Evolutionary conservation across 345 rosid species (phyloP), one percentile per base, ranked within the genome.

Genomic region (Raphanus raphanistrum): DNA sequence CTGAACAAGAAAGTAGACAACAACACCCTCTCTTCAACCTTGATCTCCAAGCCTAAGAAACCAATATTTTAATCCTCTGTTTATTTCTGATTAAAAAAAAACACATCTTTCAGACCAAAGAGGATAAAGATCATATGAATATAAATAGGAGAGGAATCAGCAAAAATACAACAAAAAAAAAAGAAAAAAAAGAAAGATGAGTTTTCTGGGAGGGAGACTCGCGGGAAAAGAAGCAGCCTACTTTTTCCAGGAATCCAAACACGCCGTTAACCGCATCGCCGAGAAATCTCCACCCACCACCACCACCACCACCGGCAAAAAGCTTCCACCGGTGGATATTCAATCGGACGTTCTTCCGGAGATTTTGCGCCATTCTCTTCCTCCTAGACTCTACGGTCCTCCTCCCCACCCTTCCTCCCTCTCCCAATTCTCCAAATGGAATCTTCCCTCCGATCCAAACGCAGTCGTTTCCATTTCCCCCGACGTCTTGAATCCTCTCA

Each of bases 171-270:
- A 50, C 57, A 31, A 75, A 41, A 13, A 45, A 41, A 45, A 9
- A 41, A 50, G 55, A 50, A 41, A 13, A 45, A 41, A 45, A 9
- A 41, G n/a, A 21, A 50, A 50, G 55, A 94, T 92, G 98, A 94
- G 98, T 79, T 94, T 92, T 81, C 88, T 94, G 10, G 93, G 83
- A 66, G 94, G 94, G 59, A 88, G 97, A 59, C 74, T 85, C 71
- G 98, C 92, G 27, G 98, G 93, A 31, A 94, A 90, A 83, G 98
- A 92, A 82, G 97, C 90, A 3, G 97, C 97, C 11, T 90, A 82
- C 79, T 94, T 92, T 83, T 88, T 89, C 85, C 88, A 87, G 76
- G 97, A 92, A 86, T 83, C 97, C 83, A 92, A 89, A 82, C 91
- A 84, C 36, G 97, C 97, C 76, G 91, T 94, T 28, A 87, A 84